Percentiles rank a stretch among this genome's conserved stretches.
Evolutionary conservation across 2,329 filamentous ascomycete genomes (phyloP).

Genomic region (Cladosporium sp.): DNA sequence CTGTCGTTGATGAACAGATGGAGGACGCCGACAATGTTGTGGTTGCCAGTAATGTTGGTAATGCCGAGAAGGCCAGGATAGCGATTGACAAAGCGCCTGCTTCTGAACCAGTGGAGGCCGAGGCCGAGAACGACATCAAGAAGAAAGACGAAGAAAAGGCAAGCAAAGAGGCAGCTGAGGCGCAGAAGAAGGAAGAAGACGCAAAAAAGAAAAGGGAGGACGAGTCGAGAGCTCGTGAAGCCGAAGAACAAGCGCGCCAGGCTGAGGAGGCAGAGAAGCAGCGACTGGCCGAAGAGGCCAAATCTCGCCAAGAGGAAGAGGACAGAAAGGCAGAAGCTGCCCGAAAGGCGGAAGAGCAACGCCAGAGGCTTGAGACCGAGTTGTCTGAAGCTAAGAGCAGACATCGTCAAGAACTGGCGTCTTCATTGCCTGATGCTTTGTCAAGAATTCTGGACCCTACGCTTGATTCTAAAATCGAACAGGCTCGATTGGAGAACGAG

Average conservation of each 20-base stretch:
- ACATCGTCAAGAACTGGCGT: conserved; percentile 20
- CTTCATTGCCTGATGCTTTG: conserved; percentile 22
- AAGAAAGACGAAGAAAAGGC: conserved; percentile 20
- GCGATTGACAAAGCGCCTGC: neutral
- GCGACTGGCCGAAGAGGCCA: conserved; percentile 16
- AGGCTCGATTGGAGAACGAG: conserved; percentile 12
- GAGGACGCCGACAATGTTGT: conserved; percentile 9
- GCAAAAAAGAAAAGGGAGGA: conserved; percentile 17
- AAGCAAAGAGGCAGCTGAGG: conserved; percentile 20
- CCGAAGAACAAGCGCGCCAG: conserved; percentile 16
- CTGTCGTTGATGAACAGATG: conserved; percentile 22
- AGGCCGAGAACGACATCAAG: conserved; percentile 17
- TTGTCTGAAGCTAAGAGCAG: conserved; percentile 15
- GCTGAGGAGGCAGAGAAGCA: conserved; percentile 14
- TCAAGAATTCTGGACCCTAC: conserved; percentile 19
- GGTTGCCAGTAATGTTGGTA: conserved; percentile 11
- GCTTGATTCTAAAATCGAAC: conserved; percentile 15
- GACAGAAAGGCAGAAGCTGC: conserved; percentile 23
- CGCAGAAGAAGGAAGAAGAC: conserved; percentile 20
- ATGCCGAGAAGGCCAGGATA: neutral
- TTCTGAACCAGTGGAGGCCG: conserved; percentile 6
- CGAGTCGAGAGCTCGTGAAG: conserved; percentile 11
- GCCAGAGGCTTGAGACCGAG: conserved; percentile 13
- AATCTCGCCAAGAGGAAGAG: conserved; percentile 16
- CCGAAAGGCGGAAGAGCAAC: conserved; percentile 24